Conservation (phyloP, 139 green algal genomes). For the Chlamydomonas asymmetrica region DNA sequence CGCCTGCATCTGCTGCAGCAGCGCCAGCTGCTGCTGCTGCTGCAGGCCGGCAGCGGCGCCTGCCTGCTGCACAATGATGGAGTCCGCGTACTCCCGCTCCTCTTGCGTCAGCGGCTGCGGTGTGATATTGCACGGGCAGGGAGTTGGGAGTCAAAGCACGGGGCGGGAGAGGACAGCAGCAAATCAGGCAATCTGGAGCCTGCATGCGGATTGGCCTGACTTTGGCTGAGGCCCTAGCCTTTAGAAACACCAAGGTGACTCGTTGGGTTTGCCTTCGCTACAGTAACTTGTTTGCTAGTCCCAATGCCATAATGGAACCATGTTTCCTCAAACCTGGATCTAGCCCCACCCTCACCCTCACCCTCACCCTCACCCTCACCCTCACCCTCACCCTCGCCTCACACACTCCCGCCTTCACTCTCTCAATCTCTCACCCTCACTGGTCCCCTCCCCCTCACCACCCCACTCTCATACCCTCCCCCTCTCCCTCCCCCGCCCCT, state of each 20-base stretch:
- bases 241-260: not conserved
- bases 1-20: not conserved
- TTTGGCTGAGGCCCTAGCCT: not conserved
- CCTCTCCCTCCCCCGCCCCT: not conserved
- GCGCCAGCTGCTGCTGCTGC: not conserved
- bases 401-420: not conserved
- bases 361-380: not conserved
- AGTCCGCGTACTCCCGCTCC: conserved; percentile 47
- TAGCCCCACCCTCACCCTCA: not conserved
- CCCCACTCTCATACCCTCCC: not conserved
- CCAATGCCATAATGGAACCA: not conserved
- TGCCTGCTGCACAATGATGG: conserved; percentile 18
- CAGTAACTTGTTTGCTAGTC: not conserved
- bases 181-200: not conserved
- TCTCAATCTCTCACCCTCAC: not conserved
- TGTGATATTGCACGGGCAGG: not conserved
- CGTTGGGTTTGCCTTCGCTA: not conserved
- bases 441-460: not conserved
- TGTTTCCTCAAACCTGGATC: too few species aligned
- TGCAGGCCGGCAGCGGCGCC: not conserved
- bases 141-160: not conserved
- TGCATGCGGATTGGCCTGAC: not conserved
- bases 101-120: conserved; percentile 43
- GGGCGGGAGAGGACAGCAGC: not conserved
- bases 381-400: not conserved